A percentile compares a stretch with the other conserved stretches of the same genome.
phyloP scores from a whole-genome alignment of 2,329 filamentous ascomycete genomes.

The Chaetomiaceae sp. region DNA sequence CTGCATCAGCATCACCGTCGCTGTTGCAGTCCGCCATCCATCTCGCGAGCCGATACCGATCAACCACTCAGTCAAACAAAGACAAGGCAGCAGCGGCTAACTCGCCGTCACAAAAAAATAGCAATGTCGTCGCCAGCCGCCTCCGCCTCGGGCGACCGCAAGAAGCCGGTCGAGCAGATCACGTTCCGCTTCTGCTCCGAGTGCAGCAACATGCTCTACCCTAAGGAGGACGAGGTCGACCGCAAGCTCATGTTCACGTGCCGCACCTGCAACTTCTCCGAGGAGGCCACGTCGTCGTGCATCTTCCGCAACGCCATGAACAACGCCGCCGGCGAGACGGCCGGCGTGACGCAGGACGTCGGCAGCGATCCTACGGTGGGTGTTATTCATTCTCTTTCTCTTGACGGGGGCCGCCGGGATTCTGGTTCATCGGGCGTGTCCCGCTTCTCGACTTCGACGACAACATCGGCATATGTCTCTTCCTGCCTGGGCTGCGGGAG shows the following conservation, averaged over 20 bases:
- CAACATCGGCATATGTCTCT: constrained; percentile 17
- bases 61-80: background rate
- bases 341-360: constrained; percentile 95
- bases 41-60: background rate
- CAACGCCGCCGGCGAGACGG: constrained; percentile 87
- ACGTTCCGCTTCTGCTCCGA: constrained; percentile 98
- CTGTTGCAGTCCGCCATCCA: background rate
- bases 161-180: constrained; percentile 68
- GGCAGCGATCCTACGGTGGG: constrained; percentile 97
- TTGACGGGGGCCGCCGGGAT: constrained; percentile 9
- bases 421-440: background rate
- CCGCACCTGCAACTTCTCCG: constrained; percentile 89
- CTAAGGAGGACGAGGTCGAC: constrained; percentile 82
- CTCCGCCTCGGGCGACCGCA: constrained; percentile 33
- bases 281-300: constrained; percentile 80
- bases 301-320: constrained; percentile 94
- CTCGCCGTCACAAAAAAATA: background rate
- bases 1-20: background rate
- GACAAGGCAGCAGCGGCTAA: background rate
- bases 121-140: constrained; percentile 53
- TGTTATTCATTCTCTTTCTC: constrained; percentile 42
- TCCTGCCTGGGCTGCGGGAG: constrained; percentile 45
- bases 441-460: constrained; percentile 17
- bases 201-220: constrained; percentile 98
- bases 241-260: constrained; percentile 91